Evolutionary conservation across 2,329 filamentous ascomycete species (phyloP).

Genomic region (Orbilia ellipsospora): DNA sequence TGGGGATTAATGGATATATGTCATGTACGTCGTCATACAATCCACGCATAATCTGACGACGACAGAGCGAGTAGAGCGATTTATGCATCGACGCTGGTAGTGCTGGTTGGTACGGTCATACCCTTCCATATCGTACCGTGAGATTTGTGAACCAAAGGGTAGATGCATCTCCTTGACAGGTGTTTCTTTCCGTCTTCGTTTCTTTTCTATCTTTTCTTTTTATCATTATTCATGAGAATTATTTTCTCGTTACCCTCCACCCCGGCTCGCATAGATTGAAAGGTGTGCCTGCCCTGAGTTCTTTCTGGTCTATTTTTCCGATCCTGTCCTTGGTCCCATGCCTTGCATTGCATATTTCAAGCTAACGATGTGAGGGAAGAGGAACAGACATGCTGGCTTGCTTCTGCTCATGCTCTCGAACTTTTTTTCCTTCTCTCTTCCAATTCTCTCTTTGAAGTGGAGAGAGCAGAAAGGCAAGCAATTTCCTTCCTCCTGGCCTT

Average conservation of each 20-base stretch:
- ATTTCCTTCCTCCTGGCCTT: constrained; percentile 54
- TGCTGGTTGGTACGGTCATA: too few relatives aligned
- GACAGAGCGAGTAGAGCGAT: constrained; percentile 11
- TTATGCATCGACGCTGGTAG: constrained; percentile 28
- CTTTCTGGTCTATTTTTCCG: constrained; percentile 49
- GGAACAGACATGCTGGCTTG: constrained; percentile 49
- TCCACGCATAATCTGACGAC: constrained; percentile 27
- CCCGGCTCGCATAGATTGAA: constrained; percentile 45
- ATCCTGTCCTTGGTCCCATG: constrained; percentile 50
- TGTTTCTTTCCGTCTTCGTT: constrained; percentile 3
- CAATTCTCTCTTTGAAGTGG: constrained; percentile 12
- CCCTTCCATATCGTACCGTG: too few relatives aligned
- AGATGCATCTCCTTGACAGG: constrained; percentile 15
- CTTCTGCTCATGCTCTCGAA: constrained; percentile 32
- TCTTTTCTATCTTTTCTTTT: constrained; percentile 5
- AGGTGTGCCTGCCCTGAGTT: constrained; percentile 48
- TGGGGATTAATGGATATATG: background rate
- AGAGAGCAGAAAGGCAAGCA: constrained; percentile 18
- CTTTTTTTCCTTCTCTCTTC: background rate
- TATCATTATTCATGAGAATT: background rate
- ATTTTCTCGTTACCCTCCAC: constrained; percentile 4
- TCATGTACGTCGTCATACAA: constrained; percentile 5
- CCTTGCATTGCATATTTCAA: constrained; percentile 54
- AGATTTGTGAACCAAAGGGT: constrained; percentile 4
- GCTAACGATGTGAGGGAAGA: constrained; percentile 55